Conservation (phyloP, 352 stramenopile species). For the Phytophthora hibernalis region DNA sequence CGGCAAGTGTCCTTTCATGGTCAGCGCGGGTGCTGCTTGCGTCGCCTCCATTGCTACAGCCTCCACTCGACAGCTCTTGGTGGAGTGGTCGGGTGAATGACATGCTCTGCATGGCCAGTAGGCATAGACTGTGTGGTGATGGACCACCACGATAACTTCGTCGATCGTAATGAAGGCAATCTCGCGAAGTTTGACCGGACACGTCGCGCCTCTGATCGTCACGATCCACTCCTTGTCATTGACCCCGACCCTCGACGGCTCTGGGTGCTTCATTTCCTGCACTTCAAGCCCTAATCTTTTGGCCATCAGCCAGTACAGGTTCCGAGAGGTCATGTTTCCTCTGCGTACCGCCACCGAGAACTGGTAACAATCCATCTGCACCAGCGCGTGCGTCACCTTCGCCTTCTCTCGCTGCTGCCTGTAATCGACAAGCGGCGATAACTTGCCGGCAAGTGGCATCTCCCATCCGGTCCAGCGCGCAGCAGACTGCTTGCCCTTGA, state of each 20-base stretch:
- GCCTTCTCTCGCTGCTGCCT: neutral
- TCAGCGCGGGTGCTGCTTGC: no score
- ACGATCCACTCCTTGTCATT: neutral
- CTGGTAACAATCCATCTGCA: constrained; percentile 4
- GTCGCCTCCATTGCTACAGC: no score
- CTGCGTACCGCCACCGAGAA: neutral
- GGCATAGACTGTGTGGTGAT: neutral
- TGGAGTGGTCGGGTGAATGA: no score
- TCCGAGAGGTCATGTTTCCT: neutral
- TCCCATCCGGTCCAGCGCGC: neutral
- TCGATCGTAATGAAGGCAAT: neutral
- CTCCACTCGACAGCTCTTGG: no score
- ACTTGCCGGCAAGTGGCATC: neutral
- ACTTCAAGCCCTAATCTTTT: neutral
- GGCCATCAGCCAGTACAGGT: constrained; percentile 6
- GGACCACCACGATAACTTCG: neutral
- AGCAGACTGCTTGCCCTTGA: constrained; percentile 5
- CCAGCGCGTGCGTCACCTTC: neutral
- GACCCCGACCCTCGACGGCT: neutral
- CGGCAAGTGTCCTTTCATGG: no score
- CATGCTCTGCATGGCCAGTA: no score
- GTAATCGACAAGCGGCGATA: constrained; percentile 6
- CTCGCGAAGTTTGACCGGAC: neutral
- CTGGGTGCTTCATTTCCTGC: neutral
- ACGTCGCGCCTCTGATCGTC: neutral